These are phyloP conservation scores for Herpetomonas muscarum DNA, from an alignment of 208 protist genomes.

Conservation along the genomic window DNA sequence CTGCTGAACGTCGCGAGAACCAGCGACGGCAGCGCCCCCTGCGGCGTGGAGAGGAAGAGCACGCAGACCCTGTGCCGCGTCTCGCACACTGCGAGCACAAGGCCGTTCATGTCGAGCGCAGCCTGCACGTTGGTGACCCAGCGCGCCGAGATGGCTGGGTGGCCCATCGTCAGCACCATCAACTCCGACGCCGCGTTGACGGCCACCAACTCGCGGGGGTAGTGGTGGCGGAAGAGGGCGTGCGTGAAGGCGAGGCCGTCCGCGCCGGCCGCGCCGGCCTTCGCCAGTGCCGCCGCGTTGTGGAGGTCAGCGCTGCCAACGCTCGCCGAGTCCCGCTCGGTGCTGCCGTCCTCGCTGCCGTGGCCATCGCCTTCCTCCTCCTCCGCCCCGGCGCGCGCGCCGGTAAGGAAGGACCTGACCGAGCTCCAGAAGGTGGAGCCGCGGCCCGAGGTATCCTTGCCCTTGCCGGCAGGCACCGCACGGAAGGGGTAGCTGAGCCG, in stretches of 20 bases:
- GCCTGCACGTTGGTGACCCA: constrained; percentile 62
- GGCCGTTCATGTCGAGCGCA: constrained; percentile 28
- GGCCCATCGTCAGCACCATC: constrained; percentile 21
- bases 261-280: background rate
- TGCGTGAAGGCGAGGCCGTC: constrained; percentile 21
- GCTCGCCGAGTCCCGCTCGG: background rate
- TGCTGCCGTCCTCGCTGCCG: constrained; percentile 6
- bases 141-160: constrained; percentile 12
- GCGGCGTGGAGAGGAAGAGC: constrained; percentile 36
- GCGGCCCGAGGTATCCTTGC: no score
- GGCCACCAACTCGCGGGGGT: constrained; percentile 21
- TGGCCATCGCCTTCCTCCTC: no score
- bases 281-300: background rate
- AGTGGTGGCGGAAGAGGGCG: constrained; percentile 10
- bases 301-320: background rate
- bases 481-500: no score
- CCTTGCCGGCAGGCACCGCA: no score
- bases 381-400: background rate
- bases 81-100: constrained; percentile 46
- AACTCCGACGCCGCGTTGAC: constrained; percentile 27
- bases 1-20: constrained; percentile 55
- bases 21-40: constrained; percentile 28
- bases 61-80: constrained; percentile 38
- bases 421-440: no score
- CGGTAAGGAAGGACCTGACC: constrained; percentile 26